Evolutionary conservation across 495 filamentous ascomycete species (phyloP).

Genomic region (Penicillium samsonianum): DNA sequence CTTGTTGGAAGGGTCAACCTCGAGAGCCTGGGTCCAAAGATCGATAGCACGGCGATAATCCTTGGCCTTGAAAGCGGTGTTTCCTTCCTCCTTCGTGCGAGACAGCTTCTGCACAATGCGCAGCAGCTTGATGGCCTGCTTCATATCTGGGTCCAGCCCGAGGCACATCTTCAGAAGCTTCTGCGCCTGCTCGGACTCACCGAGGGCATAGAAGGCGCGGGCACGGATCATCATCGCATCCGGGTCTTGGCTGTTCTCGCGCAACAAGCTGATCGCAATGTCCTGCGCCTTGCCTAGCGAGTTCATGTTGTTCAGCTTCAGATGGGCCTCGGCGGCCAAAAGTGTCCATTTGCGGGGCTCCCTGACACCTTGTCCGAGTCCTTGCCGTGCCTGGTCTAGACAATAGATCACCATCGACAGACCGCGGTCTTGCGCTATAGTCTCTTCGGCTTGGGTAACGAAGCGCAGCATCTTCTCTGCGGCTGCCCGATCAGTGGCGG

Average conservation of each 20-base stretch:
- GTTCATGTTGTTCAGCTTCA: conserved; percentile 90
- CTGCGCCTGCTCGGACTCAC: conserved; percentile 94
- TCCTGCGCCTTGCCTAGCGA: conserved; percentile 89
- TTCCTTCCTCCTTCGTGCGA: conserved; percentile 91
- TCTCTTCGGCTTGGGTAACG: conserved; percentile 76
- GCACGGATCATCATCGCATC: conserved; percentile 91
- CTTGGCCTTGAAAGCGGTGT: conserved; percentile 82
- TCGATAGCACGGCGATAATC: conserved; percentile 78
- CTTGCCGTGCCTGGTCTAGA: conserved; percentile 81
- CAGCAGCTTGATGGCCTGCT: conserved; percentile 77
- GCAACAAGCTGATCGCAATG: conserved; percentile 81
- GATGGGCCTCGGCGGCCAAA: conserved; percentile 88
- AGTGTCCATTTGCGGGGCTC: conserved; percentile 91
- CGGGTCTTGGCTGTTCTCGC: conserved; percentile 85
- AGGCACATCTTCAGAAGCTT: conserved; percentile 89
- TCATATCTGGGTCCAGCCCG: conserved; percentile 89
- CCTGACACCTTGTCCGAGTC: conserved; percentile 69
- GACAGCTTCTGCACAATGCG: conserved; percentile 88
- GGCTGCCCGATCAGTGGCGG: conserved; percentile 76
- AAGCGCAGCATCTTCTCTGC: conserved; percentile 83
- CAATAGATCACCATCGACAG: conserved; percentile 92
- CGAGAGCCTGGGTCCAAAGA: conserved; percentile 78
- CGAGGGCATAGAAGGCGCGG: conserved; percentile 81
- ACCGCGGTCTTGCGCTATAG: conserved; percentile 64
- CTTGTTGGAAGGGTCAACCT: conserved; percentile 87